Percentiles rank a stretch among this genome's conserved stretches.
phyloP scores from a whole-genome alignment of 2,329 filamentous ascomycete genomes.

The Ascochyta clinopodiicola region DNA sequence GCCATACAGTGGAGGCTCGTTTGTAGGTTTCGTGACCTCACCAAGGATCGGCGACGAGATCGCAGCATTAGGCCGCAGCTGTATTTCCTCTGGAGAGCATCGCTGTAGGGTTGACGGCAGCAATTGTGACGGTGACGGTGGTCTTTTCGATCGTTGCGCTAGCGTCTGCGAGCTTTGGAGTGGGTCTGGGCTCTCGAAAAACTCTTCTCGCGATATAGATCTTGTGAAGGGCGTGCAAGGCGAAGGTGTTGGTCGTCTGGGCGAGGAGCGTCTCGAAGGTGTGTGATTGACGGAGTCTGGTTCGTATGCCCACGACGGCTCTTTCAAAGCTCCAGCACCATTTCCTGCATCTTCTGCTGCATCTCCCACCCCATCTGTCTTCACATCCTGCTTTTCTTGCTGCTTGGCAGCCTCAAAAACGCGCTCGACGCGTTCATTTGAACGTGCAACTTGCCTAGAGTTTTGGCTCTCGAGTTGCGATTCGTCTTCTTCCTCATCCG shows the following conservation, averaged over 20 bases:
- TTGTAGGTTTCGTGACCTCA: background rate
- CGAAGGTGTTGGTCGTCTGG: conserved; percentile 21
- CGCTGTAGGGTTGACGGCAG: conserved; percentile 4
- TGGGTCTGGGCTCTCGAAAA: conserved; percentile 42
- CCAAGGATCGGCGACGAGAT: conserved; percentile 11
- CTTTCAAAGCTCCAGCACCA: background rate
- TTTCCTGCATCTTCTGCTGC: background rate
- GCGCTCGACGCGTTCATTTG: conserved; percentile 30
- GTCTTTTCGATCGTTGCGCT: background rate
- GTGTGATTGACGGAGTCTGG: background rate
- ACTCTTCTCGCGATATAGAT: conserved; percentile 3
- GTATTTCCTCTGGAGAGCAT: conserved; percentile 14
- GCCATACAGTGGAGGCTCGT: background rate
- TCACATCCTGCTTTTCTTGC: background rate
- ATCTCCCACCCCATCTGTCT: background rate
- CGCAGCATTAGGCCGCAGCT: conserved; percentile 7
- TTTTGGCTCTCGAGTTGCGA: conserved; percentile 37
- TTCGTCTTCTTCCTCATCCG: conserved; percentile 56
- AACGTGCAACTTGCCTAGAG: conserved; percentile 18
- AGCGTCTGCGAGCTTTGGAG: conserved; percentile 29
- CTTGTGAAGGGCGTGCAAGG: conserved; percentile 27
- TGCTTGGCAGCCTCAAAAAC: conserved; percentile 15
- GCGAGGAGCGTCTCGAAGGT: conserved; percentile 15
- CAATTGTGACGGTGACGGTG: conserved; percentile 14
- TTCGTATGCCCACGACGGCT: background rate